These are phyloP conservation scores for Metschnikowia kunwiensis DNA, from an alignment of 805 yeast genomes.

Conservation along the genomic window DNA sequence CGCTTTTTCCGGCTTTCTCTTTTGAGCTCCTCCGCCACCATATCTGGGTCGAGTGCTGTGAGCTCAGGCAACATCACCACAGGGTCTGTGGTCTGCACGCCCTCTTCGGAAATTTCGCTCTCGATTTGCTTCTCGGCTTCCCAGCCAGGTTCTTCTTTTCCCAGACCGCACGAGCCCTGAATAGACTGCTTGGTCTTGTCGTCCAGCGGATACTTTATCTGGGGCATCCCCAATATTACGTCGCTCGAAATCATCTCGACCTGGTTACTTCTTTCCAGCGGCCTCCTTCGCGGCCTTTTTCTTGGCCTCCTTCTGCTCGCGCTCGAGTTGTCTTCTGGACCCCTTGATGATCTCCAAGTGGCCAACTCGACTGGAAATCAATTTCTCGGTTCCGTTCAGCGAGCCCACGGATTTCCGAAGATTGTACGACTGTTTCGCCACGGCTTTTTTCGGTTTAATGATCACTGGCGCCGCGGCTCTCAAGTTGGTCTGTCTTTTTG, in stretches of 20 bases:
- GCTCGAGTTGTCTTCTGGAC: slow-evolving; percentile 78
- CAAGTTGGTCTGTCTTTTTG: slow-evolving; percentile 64
- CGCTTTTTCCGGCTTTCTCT: slow-evolving; percentile 15
- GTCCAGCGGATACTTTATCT: too few species aligned
- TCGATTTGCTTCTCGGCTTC: too few species aligned
- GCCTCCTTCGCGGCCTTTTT: slow-evolving; percentile 22
- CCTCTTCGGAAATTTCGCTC: too few species aligned
- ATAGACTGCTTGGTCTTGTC: too few species aligned
- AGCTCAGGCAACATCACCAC: slow-evolving; percentile 21
- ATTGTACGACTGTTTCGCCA: slow-evolving; percentile 44
- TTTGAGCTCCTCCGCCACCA: slow-evolving; percentile 16
- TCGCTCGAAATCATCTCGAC: slow-evolving; percentile 9
- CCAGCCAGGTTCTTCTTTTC: too few species aligned
- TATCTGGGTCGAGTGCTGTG: slow-evolving; percentile 28
- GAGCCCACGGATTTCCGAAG: slow-evolving; percentile 46
- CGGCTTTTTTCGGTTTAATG: slow-evolving; percentile 63
- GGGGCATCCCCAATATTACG: slow-evolving; percentile 11
- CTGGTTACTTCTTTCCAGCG: slow-evolving; percentile 10
- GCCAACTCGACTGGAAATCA: slow-evolving; percentile 87
- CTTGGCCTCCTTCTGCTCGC: slow-evolving; percentile 42
- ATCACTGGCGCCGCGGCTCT: slow-evolving; percentile 71
- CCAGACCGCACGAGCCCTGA: too few species aligned
- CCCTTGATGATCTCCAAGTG: slow-evolving; percentile 91
- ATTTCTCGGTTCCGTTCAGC: slow-evolving; percentile 62
- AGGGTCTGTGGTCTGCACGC: too few species aligned